Evolutionary conservation across 768 basidiomycete species (phyloP).

Genomic region (Grammothele lineata): DNA sequence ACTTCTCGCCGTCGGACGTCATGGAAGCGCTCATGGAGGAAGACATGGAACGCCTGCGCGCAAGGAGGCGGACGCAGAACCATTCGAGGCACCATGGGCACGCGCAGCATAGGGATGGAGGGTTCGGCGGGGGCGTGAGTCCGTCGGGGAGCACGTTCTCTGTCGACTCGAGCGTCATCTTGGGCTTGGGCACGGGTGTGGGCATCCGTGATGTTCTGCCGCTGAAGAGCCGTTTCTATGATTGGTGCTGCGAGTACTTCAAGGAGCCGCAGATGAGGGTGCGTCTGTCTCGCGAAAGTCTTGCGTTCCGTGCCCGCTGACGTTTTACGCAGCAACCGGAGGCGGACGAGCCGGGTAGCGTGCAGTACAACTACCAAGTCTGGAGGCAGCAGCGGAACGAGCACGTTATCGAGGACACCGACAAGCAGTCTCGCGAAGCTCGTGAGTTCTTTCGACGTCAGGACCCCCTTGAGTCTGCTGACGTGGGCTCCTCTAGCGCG

Average conservation of each 20-base stretch:
- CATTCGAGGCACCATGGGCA: conserved; percentile 37
- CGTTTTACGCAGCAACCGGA: conserved; percentile 70
- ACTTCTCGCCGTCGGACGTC: conserved; percentile 71
- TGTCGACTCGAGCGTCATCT: conserved; percentile 69
- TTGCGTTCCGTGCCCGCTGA: conserved; percentile 4
- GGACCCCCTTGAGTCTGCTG: conserved; percentile 2
- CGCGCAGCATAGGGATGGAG: conserved; percentile 28
- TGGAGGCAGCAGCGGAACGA: conserved; percentile 94
- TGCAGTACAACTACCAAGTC: conserved; percentile 91
- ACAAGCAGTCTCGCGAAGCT: conserved; percentile 65
- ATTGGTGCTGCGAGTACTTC: conserved; percentile 97
- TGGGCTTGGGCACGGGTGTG: conserved; percentile 75
- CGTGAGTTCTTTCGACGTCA: conserved; percentile 41
- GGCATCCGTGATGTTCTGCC: conserved; percentile 85
- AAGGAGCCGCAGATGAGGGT: conserved; percentile 99
- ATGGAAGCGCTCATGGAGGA: conserved; percentile 90
- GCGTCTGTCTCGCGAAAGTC: conserved; percentile 12
- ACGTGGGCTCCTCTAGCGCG: conserved; percentile 36
- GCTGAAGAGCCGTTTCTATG: conserved; percentile 87
- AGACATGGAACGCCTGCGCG: conserved; percentile 87
- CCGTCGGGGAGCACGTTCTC: conserved; percentile 78
- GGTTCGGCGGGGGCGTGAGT: conserved; percentile 48
- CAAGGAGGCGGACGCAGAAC: conserved; percentile 48
- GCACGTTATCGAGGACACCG: conserved; percentile 63
- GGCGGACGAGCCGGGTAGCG: conserved; percentile 91